Base-by-base conservation (phyloP, 805 yeast genomes). In the Candida sithepensis region DNA sequence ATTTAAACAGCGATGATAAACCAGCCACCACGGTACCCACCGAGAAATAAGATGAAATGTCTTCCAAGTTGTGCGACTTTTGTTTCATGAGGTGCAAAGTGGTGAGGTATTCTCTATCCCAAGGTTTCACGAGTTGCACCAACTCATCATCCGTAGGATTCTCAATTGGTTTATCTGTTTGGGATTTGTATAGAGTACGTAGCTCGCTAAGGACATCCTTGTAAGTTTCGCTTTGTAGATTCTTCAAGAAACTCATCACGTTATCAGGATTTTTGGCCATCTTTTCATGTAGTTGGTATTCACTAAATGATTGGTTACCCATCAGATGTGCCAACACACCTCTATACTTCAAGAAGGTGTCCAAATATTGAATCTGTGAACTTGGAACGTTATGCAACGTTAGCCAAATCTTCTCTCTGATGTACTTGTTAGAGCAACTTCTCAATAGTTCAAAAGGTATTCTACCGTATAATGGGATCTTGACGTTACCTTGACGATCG, bases 21-120 rank as follows among this genome's bases (percentile, higher is more conserved):
- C 97, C 97, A 47, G 85, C 78, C 65, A 94, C 79, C 9, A 92
- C 89, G 1, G 88, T 81, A 2, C 97, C 97, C 5, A 92, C 73
- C 0, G 96, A 85, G 51, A 92, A 85, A 63, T 84, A 88, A 2
- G 82, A 73, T 24, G 82, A 74, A n/a, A 89, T 78, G 47, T 77
- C 78, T 38, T 72, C 74, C 39, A 57, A 63, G 41, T 65, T 66
- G 21, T 68, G 59, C 19, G 72, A 65, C 54, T 70, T 59, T 47
- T 67, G 67, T 16, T 63, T 58, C 32, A 70, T 56, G 44, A 61
- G 44, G 42, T 60, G 57, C 16, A 55, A 34, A 0, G 68, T 54
- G 2, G 64, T 53, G 22, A 77, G 53, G 49, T 77, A 91, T 53
- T 90, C 96, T 51, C 96, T 76, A 65, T 94, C 98, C 98, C 98